A percentile compares a stretch with the other conserved stretches of the same genome.
Evolutionary conservation across 1,284 basidiomycete genomes (phyloP).

Genomic region (Takashimella tepidaria): DNA sequence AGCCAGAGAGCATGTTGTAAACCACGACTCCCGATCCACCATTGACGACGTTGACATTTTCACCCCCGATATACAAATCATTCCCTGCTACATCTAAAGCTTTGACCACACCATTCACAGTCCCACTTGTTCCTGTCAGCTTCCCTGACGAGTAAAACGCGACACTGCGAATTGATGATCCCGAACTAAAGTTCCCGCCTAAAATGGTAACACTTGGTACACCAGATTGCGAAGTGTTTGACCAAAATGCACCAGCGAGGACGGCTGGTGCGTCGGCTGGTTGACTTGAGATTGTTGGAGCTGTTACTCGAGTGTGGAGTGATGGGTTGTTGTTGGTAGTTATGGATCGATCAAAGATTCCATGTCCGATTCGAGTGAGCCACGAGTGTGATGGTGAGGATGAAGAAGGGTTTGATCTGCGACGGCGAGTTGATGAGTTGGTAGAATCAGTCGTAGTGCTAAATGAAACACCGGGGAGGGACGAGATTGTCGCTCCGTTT

Average conservation of each 20-base stretch:
- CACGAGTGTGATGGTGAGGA: slow-evolving; percentile 7
- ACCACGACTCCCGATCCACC: slow-evolving; percentile 62
- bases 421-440: background rate
- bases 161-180: slow-evolving; percentile 53
- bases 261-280: slow-evolving; percentile 69
- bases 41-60: slow-evolving; percentile 44
- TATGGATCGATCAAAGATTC: slow-evolving; percentile 6
- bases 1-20: slow-evolving; percentile 62
- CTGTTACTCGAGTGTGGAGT: slow-evolving; percentile 53
- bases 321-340: no score
- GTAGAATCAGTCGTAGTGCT: slow-evolving; percentile 17
- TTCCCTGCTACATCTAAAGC: slow-evolving; percentile 61
- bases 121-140: slow-evolving; percentile 55
- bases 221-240: slow-evolving; percentile 62
- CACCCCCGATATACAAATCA: slow-evolving; percentile 71
- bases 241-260: slow-evolving; percentile 84
- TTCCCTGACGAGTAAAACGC: slow-evolving; percentile 65
- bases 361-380: slow-evolving; percentile 33
- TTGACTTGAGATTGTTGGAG: slow-evolving; percentile 47
- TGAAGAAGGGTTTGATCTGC: slow-evolving; percentile 5
- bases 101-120: slow-evolving; percentile 63
- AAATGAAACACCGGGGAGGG: slow-evolving; percentile 30
- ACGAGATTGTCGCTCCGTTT: slow-evolving; percentile 34
- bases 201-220: slow-evolving; percentile 62
- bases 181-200: slow-evolving; percentile 78